phyloP scores from a whole-genome alignment of 768 basidiomycete genomes.

The Chalciporus pseudorubinellus region DNA sequence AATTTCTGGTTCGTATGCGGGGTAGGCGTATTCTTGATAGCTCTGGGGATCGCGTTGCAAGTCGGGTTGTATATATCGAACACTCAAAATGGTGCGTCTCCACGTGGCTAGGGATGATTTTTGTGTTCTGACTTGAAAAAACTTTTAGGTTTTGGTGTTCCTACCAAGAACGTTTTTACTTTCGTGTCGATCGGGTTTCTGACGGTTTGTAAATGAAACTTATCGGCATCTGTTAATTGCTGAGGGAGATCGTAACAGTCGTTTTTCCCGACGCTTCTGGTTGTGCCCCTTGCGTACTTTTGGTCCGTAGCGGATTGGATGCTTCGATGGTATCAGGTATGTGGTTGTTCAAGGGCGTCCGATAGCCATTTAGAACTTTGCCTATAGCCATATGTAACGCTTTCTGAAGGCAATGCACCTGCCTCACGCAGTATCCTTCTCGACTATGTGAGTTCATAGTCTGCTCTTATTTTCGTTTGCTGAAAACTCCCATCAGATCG shows the following conservation, averaged over 20 bases:
- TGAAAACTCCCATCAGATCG: slow-evolving; percentile 34
- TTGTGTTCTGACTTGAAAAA: not conserved
- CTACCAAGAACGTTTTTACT: slow-evolving; percentile 46
- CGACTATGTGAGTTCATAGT: slow-evolving; percentile 51
- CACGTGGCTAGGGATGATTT: slow-evolving; percentile 2
- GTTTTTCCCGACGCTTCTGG: slow-evolving; percentile 53
- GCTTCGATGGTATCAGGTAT: slow-evolving; percentile 57
- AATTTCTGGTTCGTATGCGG: slow-evolving; percentile 41
- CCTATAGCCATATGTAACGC: slow-evolving; percentile 57
- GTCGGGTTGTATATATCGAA: slow-evolving; percentile 15
- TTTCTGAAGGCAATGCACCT: slow-evolving; percentile 49
- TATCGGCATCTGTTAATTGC: not conserved
- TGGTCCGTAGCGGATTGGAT: slow-evolving; percentile 55
- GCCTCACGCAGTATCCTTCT: slow-evolving; percentile 60
- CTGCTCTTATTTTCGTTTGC: not conserved
- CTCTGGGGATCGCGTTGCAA: slow-evolving; percentile 15
- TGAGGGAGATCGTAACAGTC: slow-evolving; percentile 37
- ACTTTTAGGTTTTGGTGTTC: slow-evolving; percentile 51
- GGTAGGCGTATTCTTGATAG: slow-evolving; percentile 43
- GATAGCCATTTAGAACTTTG: slow-evolving; percentile 4
- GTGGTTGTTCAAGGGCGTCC: slow-evolving; percentile 9
- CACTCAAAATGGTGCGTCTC: slow-evolving; percentile 15
- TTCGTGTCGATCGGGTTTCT: slow-evolving; percentile 46
- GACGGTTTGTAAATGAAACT: slow-evolving; percentile 35
- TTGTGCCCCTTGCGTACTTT: slow-evolving; percentile 48